Conservation (phyloP, 495 filamentous ascomycete species). For the Staphylotrichum longicolle region DNA sequence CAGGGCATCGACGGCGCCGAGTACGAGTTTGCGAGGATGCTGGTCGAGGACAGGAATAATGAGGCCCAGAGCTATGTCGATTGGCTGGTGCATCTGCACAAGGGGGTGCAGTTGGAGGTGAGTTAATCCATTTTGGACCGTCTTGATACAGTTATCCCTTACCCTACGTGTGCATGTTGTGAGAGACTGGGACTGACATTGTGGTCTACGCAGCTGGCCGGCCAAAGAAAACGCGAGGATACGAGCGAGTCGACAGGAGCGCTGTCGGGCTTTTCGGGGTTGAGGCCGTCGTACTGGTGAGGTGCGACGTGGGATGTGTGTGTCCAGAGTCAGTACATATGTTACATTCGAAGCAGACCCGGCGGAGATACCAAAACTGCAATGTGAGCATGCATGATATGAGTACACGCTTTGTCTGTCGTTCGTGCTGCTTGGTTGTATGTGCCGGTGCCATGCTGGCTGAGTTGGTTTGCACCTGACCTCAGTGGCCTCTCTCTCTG, state of each 20-base stretch:
- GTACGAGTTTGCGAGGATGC: constrained; percentile 87
- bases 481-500: no score
- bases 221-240: constrained; percentile 75
- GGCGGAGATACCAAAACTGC: constrained; percentile 3
- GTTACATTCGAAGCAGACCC: not conserved
- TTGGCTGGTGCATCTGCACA: constrained; percentile 95
- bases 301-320: not conserved
- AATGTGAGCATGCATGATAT: not conserved
- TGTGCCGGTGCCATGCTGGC: no score
- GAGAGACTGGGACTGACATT: not conserved
- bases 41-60: constrained; percentile 95
- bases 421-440: no score
- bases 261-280: constrained; percentile 61
- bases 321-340: constrained; percentile 3
- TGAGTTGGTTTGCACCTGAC: no score
- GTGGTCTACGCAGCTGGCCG: constrained; percentile 52
- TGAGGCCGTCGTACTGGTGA: constrained; percentile 71
- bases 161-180: not conserved
- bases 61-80: constrained; percentile 98
- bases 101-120: constrained; percentile 85
- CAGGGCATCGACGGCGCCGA: constrained; percentile 95
- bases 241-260: constrained; percentile 50
- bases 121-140: constrained; percentile 23
- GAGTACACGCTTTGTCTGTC: not conserved
- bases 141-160: not conserved